Evolutionary conservation across 352 stramenopile genomes (phyloP).

Genomic region (Globisporangium splendens): DNA sequence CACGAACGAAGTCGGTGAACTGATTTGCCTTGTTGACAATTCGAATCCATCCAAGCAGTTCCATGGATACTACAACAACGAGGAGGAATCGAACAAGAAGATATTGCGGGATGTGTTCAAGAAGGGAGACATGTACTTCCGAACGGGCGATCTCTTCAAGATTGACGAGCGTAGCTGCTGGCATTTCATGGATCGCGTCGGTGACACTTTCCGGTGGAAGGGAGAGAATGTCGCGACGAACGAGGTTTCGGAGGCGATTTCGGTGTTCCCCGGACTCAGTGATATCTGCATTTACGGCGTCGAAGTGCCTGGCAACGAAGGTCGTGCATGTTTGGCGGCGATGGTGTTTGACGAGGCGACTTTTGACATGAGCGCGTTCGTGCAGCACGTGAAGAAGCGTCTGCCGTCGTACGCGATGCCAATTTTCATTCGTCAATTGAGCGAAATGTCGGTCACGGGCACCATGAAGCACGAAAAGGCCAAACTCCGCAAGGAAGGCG

Average conservation of each 20-base stretch:
- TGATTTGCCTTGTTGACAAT: slow-evolving; percentile 58
- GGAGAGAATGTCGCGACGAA: slow-evolving; percentile 92
- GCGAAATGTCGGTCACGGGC: slow-evolving; percentile 74
- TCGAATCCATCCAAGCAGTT: slow-evolving; percentile 66
- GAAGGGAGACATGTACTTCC: slow-evolving; percentile 87
- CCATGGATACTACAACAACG: slow-evolving; percentile 86
- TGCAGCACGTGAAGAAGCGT: slow-evolving; percentile 37
- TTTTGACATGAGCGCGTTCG: slow-evolving; percentile 60
- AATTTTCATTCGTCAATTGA: slow-evolving; percentile 79
- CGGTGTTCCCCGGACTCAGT: slow-evolving; percentile 67
- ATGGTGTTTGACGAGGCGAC: slow-evolving; percentile 72
- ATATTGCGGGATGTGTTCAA: slow-evolving; percentile 77
- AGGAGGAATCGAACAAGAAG: slow-evolving; percentile 81
- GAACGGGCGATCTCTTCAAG: slow-evolving; percentile 88
- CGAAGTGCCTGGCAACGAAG: slow-evolving; percentile 68
- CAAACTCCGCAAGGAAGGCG: slow-evolving; percentile 78
- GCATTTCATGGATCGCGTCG: slow-evolving; percentile 90
- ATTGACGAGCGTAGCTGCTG: slow-evolving; percentile 70
- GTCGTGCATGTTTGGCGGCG: slow-evolving; percentile 76
- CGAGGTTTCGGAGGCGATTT: slow-evolving; percentile 82
- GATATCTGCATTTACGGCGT: slow-evolving; percentile 82
- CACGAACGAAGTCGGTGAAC: slow-evolving; percentile 63
- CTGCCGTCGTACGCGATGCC: slow-evolving; percentile 76
- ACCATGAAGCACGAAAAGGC: slow-evolving; percentile 93
- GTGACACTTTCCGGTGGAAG: slow-evolving; percentile 94